These are phyloP conservation scores for Coprinopsis cinerea DNA, from an alignment of 768 basidiomycete genomes.

Conservation along the genomic window DNA sequence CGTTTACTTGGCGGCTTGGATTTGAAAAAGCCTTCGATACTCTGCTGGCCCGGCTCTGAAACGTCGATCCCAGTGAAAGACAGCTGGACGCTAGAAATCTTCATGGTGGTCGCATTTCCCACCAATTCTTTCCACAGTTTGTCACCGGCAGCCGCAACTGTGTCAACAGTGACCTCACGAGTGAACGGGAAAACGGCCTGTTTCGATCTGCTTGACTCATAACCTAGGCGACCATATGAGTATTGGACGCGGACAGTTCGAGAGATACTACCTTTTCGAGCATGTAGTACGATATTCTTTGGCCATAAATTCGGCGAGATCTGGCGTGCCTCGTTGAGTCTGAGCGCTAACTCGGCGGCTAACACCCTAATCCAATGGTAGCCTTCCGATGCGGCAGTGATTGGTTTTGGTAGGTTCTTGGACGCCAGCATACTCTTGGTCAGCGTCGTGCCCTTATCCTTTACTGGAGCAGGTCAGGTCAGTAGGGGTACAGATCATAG, in stretches of 20 bases:
- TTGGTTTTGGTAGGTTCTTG: conserved; percentile 84
- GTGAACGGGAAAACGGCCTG: conserved; percentile 87
- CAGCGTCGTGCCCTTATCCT: conserved; percentile 64
- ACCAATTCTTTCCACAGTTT: conserved; percentile 85
- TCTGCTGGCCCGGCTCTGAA: conserved; percentile 73
- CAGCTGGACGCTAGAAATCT: conserved; percentile 67
- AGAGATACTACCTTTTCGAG: conserved; percentile 59
- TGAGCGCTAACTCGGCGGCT: conserved; percentile 81
- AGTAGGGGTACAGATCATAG: not conserved
- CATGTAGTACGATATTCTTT: conserved; percentile 78
- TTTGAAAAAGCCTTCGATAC: conserved; percentile 80
- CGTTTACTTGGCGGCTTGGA: conserved; percentile 36
- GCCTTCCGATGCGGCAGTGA: conserved; percentile 70
- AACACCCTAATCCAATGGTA: conserved; percentile 89
- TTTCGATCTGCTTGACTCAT: conserved; percentile 64
- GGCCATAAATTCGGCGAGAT: conserved; percentile 80
- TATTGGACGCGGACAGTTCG: too few relatives aligned
- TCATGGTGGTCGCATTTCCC: conserved; percentile 48
- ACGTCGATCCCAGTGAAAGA: conserved; percentile 75
- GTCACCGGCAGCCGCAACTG: conserved; percentile 68
- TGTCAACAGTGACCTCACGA: conserved; percentile 65
- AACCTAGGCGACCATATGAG: too few relatives aligned
- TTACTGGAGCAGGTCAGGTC: conserved; percentile 46
- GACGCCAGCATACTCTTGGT: conserved; percentile 94
- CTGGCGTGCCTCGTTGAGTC: conserved; percentile 78